phyloP scores from a whole-genome alignment of 2,329 filamentous ascomycete species.

The Ophiostoma himal-ulmi region DNA sequence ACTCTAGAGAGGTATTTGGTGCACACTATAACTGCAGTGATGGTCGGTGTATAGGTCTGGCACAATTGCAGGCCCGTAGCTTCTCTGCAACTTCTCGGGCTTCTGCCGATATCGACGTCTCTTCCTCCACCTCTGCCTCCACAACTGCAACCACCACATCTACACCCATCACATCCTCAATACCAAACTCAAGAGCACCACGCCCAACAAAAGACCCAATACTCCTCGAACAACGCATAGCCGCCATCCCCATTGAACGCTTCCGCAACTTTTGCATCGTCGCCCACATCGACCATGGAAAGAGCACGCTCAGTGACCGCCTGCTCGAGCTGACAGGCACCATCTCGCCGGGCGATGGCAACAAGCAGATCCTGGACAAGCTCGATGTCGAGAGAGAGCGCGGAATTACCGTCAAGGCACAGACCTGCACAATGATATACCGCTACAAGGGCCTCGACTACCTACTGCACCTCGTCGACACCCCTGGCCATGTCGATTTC shows the following conservation, averaged over 20 bases:
- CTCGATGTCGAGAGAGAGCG: slow-evolving; percentile 93
- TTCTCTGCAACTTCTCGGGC: background rate
- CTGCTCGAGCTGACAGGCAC: slow-evolving; percentile 91
- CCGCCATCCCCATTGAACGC: slow-evolving; percentile 69
- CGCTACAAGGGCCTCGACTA: slow-evolving; percentile 81
- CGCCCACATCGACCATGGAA: slow-evolving; percentile 97
- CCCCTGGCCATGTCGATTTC: slow-evolving; percentile 96
- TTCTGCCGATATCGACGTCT: background rate
- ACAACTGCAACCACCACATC: background rate
- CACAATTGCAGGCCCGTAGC: slow-evolving; percentile 5
- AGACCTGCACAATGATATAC: slow-evolving; percentile 98
- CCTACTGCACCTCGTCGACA: slow-evolving; percentile 90
- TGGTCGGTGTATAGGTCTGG: background rate
- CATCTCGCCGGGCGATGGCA: slow-evolving; percentile 70
- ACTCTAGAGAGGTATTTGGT: background rate
- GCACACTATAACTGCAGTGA: background rate
- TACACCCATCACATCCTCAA: background rate
- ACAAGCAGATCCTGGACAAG: slow-evolving; percentile 96
- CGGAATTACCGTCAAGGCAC: slow-evolving; percentile 97
- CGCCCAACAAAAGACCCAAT: slow-evolving; percentile 10
- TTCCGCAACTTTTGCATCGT: slow-evolving; percentile 98
- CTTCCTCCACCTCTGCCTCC: background rate
- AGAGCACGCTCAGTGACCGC: slow-evolving; percentile 89
- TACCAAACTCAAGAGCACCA: background rate
- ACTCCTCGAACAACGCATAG: slow-evolving; percentile 53